phyloP scores from a whole-genome alignment of 2,329 filamentous ascomycete genomes.

The Onygenales sp. region DNA sequence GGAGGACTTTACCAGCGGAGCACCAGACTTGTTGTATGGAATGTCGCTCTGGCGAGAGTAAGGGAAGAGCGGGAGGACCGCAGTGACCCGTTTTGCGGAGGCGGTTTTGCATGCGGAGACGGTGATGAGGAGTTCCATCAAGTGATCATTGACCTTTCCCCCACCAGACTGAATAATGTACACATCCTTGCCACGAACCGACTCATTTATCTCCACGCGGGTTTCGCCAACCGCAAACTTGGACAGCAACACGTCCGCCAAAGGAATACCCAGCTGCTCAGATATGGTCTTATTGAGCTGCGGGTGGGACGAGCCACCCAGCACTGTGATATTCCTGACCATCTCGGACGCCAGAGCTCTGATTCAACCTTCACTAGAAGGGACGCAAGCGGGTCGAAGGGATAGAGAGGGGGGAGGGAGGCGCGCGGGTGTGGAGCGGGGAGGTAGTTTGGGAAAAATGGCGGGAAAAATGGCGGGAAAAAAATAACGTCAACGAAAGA shows the following conservation, averaged over 20 bases:
- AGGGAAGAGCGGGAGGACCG: slow-evolving; percentile 88
- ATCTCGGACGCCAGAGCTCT: slow-evolving; percentile 38
- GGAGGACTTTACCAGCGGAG: slow-evolving; percentile 67
- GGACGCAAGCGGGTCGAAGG: neutral
- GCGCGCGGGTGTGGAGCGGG: slow-evolving; percentile 13
- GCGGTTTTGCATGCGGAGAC: slow-evolving; percentile 96
- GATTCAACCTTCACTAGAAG: slow-evolving; percentile 7
- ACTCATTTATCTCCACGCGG: slow-evolving; percentile 90
- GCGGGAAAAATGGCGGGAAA: neutral
- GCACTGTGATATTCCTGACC: slow-evolving; percentile 91
- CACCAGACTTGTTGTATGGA: slow-evolving; percentile 91
- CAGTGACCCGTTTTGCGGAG: slow-evolving; percentile 85
- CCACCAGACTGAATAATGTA: slow-evolving; percentile 96
- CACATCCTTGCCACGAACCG: slow-evolving; percentile 94
- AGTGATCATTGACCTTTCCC: slow-evolving; percentile 87
- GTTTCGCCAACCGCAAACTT: slow-evolving; percentile 97
- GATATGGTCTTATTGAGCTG: slow-evolving; percentile 78
- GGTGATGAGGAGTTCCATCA: slow-evolving; percentile 95
- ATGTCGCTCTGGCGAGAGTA: slow-evolving; percentile 95
- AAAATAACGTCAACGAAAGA: slow-evolving; percentile 13
- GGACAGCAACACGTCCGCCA: slow-evolving; percentile 69
- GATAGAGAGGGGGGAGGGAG: slow-evolving; percentile 5
- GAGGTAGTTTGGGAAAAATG: slow-evolving; percentile 12
- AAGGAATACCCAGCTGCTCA: slow-evolving; percentile 77
- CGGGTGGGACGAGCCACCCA: slow-evolving; percentile 89